A percentile compares a stretch with the other conserved stretches of the same genome.
These are phyloP conservation scores for Jamesozyma spencerorum DNA, from an alignment of 805 yeast genomes.

Conservation along the genomic window DNA sequence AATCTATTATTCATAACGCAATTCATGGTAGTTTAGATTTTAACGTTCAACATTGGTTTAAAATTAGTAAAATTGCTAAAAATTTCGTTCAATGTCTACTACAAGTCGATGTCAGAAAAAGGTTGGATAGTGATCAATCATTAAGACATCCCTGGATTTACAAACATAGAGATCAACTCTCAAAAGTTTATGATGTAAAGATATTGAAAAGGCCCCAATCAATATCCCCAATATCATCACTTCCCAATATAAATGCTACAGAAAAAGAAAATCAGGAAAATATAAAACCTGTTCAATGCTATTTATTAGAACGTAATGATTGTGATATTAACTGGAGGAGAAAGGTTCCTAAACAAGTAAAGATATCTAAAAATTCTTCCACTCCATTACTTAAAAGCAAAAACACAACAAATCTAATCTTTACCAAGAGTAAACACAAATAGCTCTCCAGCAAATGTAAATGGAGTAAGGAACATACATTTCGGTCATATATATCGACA, in stretches of 20 bases:
- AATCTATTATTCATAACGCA: constrained; percentile 35
- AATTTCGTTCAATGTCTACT: constrained; percentile 37
- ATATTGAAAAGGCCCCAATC: constrained; percentile 8
- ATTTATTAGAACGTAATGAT: constrained; percentile 11
- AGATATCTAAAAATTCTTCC: constrained; percentile 5
- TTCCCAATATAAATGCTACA: too few relatives aligned
- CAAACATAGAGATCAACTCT: constrained; percentile 31
- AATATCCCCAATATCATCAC: not conserved
- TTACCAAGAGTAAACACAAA: too few relatives aligned
- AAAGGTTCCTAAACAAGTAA: constrained; percentile 20
- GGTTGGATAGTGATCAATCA: constrained; percentile 34
- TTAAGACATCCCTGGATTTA: constrained; percentile 42
- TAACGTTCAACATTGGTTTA: constrained; percentile 34
- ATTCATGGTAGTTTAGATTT: constrained; percentile 35
- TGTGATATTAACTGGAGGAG: constrained; percentile 16
- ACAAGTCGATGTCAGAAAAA: constrained; percentile 29
- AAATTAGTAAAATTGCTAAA: constrained; percentile 36
- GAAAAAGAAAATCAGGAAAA: not conserved
- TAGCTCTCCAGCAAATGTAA: too few relatives aligned
- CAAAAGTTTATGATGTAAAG: constrained; percentile 31
- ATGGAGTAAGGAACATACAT: too few relatives aligned
- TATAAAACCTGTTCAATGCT: not conserved
- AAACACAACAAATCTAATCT: too few relatives aligned
- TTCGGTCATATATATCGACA: too few relatives aligned
- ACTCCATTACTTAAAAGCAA: too few relatives aligned